Evolutionary conservation across 2,329 filamentous ascomycete species (phyloP).

Genomic region (Metarhizium guizhouense): DNA sequence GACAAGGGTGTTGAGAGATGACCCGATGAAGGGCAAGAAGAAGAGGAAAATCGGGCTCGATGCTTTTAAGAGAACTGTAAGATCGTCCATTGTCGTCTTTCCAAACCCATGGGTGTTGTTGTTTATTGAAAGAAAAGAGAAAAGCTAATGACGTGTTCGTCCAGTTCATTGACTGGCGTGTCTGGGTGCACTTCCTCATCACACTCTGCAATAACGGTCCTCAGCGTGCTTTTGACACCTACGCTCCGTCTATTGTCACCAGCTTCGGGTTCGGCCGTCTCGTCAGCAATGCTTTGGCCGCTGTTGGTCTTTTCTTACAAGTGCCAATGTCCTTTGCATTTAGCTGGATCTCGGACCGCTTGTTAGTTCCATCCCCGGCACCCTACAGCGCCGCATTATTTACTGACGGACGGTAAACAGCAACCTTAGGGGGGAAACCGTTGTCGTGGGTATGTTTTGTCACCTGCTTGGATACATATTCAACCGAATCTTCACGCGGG

Average conservation of each 20-base stretch:
- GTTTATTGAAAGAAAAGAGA: no score
- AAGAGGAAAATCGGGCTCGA: conserved; percentile 34
- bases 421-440: conserved; percentile 41
- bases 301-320: conserved; percentile 44
- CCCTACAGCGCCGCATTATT: neutral
- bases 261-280: conserved; percentile 41
- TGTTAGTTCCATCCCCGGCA: conserved; percentile 23
- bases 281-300: conserved; percentile 42
- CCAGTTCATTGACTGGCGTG: conserved; percentile 38
- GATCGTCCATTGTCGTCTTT: conserved; percentile 5
- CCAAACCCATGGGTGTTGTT: no score
- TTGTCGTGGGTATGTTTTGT: conserved; percentile 37
- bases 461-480: conserved; percentile 44
- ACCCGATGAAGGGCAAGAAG: conserved; percentile 37
- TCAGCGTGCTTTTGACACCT: conserved; percentile 39
- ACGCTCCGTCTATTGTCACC: conserved; percentile 44
- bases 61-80: conserved; percentile 35
- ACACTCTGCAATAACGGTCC: conserved; percentile 40
- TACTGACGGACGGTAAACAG: conserved; percentile 13
- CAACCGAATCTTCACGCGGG: conserved; percentile 42
- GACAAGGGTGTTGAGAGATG: conserved; percentile 31
- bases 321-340: conserved; percentile 42
- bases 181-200: conserved; percentile 43
- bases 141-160: neutral
- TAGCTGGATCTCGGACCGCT: conserved; percentile 43